These are phyloP conservation scores for Fusarium poae DNA, from an alignment of 2,329 filamentous ascomycete species.

Conservation along the genomic window DNA sequence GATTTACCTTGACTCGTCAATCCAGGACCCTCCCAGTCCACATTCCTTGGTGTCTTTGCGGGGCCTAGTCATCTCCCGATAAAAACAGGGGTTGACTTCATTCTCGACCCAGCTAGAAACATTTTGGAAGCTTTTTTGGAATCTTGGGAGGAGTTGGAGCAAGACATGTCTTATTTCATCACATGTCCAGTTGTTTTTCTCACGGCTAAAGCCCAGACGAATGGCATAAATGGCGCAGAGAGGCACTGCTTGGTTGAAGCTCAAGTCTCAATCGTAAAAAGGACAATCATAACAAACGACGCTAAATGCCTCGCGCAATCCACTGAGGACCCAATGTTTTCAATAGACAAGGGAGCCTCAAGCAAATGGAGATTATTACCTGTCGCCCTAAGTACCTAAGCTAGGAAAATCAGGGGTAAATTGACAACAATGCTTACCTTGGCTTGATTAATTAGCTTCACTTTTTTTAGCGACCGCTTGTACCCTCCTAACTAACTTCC, in stretches of 20 bases:
- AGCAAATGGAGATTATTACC: conserved; percentile 17
- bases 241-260: neutral
- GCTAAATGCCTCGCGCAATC: conserved; percentile 32
- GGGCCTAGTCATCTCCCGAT: conserved; percentile 23
- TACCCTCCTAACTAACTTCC: neutral
- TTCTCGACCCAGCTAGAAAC: conserved; percentile 17
- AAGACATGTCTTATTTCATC: neutral
- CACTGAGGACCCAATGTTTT: conserved; percentile 42
- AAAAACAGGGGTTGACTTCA: conserved; percentile 9
- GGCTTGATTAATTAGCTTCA: conserved; percentile 6
- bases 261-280: neutral
- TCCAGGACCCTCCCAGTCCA: conserved; percentile 20
- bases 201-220: neutral
- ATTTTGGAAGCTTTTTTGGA: conserved; percentile 10
- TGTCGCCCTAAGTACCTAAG: conserved; percentile 11
- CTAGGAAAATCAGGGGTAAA: conserved; percentile 35
- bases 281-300: neutral
- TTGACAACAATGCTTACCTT: conserved; percentile 24
- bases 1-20: conserved; percentile 33
- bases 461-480: conserved; percentile 18
- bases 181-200: neutral
- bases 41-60: conserved; percentile 20
- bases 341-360: conserved; percentile 33
- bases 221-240: conserved; percentile 17
- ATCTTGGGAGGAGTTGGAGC: neutral